These are phyloP conservation scores for Vitis riparia DNA, from an alignment of 164 flowering plant genomes.

Conservation along the genomic window DNA sequence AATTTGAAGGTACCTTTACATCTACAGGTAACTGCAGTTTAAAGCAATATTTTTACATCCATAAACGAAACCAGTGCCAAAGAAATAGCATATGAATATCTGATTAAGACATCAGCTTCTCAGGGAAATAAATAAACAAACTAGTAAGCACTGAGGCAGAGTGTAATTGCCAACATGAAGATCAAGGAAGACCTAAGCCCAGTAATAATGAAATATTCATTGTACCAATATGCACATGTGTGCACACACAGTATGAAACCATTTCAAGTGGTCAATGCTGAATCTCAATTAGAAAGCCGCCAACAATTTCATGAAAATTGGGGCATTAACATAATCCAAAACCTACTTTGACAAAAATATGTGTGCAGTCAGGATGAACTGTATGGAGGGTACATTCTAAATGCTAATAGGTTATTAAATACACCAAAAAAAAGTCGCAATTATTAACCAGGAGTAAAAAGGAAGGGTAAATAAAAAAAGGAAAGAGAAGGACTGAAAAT, in stretches of 20 bases:
- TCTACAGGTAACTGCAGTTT: conserved; percentile 64
- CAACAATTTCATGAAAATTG: neutral
- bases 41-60: neutral
- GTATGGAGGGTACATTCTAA: too few relatives aligned
- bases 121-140: neutral
- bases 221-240: neutral
- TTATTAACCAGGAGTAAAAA: neutral
- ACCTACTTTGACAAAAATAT: neutral
- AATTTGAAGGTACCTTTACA: conserved; percentile 65
- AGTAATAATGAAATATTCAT: neutral
- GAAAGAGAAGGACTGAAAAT: neutral
- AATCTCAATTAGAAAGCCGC: neutral
- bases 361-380: too few relatives aligned
- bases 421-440: neutral
- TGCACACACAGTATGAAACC: neutral
- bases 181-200: neutral
- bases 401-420: neutral
- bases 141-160: neutral
- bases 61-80: neutral
- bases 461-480: neutral
- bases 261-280: neutral
- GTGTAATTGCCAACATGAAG: neutral
- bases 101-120: neutral
- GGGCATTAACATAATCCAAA: neutral
- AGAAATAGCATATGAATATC: neutral